Percentiles rank a stretch among this genome's conserved stretches.
phyloP scores from a whole-genome alignment of 2,329 filamentous ascomycete species.

The Cytospora chrysosperma region DNA sequence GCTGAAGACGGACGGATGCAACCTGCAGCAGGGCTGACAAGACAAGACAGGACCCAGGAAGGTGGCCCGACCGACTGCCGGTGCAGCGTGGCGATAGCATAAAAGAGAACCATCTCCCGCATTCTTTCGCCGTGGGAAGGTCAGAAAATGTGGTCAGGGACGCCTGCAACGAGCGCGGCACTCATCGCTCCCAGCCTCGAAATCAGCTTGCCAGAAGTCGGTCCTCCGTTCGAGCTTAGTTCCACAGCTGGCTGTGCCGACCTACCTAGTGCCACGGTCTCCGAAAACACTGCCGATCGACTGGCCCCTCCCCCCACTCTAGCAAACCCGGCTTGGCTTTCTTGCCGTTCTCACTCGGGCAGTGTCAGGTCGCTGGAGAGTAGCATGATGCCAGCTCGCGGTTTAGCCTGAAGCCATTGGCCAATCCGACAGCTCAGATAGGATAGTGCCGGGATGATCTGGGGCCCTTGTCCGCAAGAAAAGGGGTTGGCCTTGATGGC shows the following conservation, averaged over 20 bases:
- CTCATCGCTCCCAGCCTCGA: not conserved
- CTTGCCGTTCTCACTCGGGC: not conserved
- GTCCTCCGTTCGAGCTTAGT: not conserved
- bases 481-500: not conserved
- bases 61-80: not conserved
- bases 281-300: constrained; percentile 10
- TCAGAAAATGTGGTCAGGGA: not conserved
- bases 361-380: too few species aligned
- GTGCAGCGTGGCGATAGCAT: not conserved
- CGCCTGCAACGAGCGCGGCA: not conserved
- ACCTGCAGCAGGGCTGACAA: not conserved
- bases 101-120: not conserved
- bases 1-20: not conserved
- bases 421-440: not conserved
- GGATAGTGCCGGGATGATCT: not conserved
- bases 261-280: constrained; percentile 6
- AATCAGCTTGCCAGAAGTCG: not conserved
- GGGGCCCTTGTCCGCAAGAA: not conserved
- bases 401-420: not conserved
- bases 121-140: not conserved
- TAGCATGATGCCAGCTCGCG: not conserved
- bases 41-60: not conserved
- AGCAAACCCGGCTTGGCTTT: not conserved
- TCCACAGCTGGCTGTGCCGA: not conserved
- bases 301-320: not conserved